Base-by-base conservation (phyloP, 495 filamentous ascomycete genomes). In the Haplographium delicatum region DNA sequence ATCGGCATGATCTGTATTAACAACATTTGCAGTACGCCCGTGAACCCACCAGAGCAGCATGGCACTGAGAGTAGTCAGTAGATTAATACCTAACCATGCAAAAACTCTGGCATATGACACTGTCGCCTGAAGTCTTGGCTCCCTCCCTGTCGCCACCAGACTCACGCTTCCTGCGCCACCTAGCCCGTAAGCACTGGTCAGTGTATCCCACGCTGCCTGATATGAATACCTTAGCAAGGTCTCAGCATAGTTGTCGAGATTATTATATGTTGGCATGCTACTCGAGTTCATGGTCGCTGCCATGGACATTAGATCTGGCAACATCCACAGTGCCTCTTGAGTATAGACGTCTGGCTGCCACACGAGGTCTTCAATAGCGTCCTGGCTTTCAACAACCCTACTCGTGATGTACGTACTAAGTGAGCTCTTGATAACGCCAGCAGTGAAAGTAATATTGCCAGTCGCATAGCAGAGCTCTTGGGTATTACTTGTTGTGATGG, bases 381-480 rank as follows among this genome's bases (percentile, higher is more conserved):
- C 45, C 39, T 56, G 53, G 38, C 45, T 39, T 24, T 58, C 56
- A 22, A 58, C 45, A n/a, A 58, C 56, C 11, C 39, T 33, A 18
- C 22, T 16, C 13, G 51, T 55, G 19, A 50, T 28, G 38, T 58
- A 58, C 13, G 34, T 58, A 51, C 51, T 58, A 9, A 40, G 20
- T 23, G 35, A 9, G 41, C 51, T 45, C 24, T 28, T 51, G 5
- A 38, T 55, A 7, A 58, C 51, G 18, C 56, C 56, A 22, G 46
- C 51, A 15, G 34, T 48, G n/a, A 58, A 43, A 26, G 35, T 58
- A 11, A 58, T 38, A 27, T 49, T 50, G 44, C 15, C 44, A 27
- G 50, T 23, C 15, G 38, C 5, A 25, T 44, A 50, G 40, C 56
- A 50, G n/a, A n/a, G n/a, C n/a, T n/a, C n/a, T n/a, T n/a, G n/a